These are phyloP conservation scores for Microcyclospora pomicola DNA, from an alignment of 2,329 filamentous ascomycete genomes.

Conservation along the genomic window DNA sequence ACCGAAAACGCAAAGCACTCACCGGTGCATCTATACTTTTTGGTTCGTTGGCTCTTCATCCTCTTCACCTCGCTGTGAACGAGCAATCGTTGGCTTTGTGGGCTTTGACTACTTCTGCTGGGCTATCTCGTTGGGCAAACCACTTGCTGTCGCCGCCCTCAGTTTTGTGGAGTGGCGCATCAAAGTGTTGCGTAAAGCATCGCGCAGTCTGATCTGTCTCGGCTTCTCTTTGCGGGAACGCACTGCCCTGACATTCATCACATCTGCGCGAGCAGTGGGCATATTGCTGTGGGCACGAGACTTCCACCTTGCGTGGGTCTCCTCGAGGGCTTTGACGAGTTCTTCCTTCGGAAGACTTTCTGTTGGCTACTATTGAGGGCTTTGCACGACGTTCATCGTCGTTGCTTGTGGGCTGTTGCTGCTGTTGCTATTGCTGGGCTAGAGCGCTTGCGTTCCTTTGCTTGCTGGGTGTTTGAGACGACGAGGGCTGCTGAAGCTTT, in stretches of 20 bases:
- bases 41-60: slow-evolving; percentile 16
- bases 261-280: slow-evolving; percentile 29
- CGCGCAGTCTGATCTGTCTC: slow-evolving; percentile 16
- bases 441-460: slow-evolving; percentile 25
- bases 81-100: slow-evolving; percentile 6
- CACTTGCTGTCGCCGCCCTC: not conserved
- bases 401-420: slow-evolving; percentile 22
- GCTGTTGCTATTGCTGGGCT: slow-evolving; percentile 25
- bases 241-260: slow-evolving; percentile 29
- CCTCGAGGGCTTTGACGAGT: slow-evolving; percentile 21
- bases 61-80: slow-evolving; percentile 11
- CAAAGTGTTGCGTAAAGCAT: slow-evolving; percentile 4
- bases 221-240: slow-evolving; percentile 35
- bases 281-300: slow-evolving; percentile 26
- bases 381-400: slow-evolving; percentile 12
- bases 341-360: slow-evolving; percentile 12
- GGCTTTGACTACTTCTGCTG: slow-evolving; percentile 4
- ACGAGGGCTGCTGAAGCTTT: slow-evolving; percentile 10
- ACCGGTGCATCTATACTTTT: slow-evolving; percentile 2
- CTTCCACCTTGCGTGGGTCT: slow-evolving; percentile 14
- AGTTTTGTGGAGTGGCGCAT: slow-evolving; percentile 6
- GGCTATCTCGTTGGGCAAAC: too few species aligned
- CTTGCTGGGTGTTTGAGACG: slow-evolving; percentile 25
- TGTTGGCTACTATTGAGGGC: slow-evolving; percentile 24
- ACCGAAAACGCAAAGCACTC: too few species aligned